These are phyloP conservation scores for Euptelea pleiosperma DNA, from an alignment of 164 flowering plant species.

Conservation along the genomic window DNA sequence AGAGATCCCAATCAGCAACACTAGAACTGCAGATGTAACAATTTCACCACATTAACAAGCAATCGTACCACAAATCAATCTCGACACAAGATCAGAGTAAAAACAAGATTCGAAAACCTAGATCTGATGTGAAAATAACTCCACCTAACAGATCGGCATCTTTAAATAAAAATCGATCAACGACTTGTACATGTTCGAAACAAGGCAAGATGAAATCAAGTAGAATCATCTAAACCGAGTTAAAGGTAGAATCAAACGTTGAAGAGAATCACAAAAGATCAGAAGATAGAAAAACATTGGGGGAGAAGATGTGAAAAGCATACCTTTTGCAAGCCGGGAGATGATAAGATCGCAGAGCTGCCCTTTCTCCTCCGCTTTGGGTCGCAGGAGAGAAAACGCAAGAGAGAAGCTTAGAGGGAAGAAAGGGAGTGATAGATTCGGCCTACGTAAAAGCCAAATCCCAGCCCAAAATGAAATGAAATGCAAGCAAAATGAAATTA, in stretches of 20 bases:
- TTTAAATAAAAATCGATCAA: neutral
- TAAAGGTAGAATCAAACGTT: neutral
- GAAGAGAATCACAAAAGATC: neutral
- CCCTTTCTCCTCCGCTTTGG: conserved; percentile 7
- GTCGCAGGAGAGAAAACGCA: neutral
- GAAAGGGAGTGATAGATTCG: conserved; percentile 1
- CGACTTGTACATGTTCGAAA: neutral
- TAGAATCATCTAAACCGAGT: neutral
- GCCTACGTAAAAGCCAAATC: neutral
- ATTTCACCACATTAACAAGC: no score
- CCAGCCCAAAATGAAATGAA: conserved; percentile 7
- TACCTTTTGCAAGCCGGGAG: neutral
- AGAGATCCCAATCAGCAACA: neutral
- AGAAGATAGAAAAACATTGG: neutral
- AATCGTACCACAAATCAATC: no score
- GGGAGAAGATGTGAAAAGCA: neutral
- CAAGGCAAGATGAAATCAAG: neutral
- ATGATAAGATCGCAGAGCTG: neutral
- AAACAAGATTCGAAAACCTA: neutral
- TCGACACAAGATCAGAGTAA: neutral
- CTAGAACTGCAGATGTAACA: no score
- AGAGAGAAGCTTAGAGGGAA: neutral
- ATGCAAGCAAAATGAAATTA: conserved; percentile 7
- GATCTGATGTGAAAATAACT: neutral
- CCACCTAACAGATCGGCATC: neutral